Conservation (phyloP, 345 rosid genomes). For the Citrus medica region DNA sequence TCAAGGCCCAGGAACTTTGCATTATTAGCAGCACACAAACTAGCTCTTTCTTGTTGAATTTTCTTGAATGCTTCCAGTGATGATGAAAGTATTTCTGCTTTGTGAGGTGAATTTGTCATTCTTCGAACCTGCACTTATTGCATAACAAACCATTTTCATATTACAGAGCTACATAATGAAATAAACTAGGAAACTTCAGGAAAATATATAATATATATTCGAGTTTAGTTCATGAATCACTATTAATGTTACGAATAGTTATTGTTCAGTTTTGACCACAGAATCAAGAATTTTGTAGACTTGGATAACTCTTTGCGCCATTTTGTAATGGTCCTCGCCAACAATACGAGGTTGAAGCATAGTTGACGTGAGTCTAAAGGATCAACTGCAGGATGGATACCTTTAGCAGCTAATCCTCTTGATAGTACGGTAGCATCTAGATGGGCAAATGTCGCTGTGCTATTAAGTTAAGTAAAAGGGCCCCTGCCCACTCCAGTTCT, state of each 20-base stretch:
- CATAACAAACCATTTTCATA: conserved; percentile 17
- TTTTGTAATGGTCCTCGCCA: too few relatives aligned
- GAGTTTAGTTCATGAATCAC: not conserved
- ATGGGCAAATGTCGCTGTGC: too few relatives aligned
- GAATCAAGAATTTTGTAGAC: not conserved
- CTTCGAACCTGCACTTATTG: conserved; percentile 59
- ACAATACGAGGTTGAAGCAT: too few relatives aligned
- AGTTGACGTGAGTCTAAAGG: too few relatives aligned
- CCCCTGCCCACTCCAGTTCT: too few relatives aligned
- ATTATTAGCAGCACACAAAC: conserved; percentile 20
- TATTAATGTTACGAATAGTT: not conserved
- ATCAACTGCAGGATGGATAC: too few relatives aligned
- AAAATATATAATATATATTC: not conserved
- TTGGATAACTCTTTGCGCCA: not conserved
- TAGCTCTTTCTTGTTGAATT: conserved; percentile 65
- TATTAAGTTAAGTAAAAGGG: too few relatives aligned
- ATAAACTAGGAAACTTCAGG: not conserved
- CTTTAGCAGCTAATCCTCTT: too few relatives aligned
- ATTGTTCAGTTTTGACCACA: not conserved
- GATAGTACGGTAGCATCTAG: too few relatives aligned
- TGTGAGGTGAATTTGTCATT: conserved; percentile 73
- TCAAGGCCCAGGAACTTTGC: conserved; percentile 28
- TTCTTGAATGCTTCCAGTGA: conserved; percentile 71
- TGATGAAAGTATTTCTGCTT: conserved; percentile 72
- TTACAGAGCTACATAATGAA: conserved; percentile 13